phyloP scores from a whole-genome alignment of 2,329 filamentous ascomycete genomes.

The Hortaea sp. region DNA sequence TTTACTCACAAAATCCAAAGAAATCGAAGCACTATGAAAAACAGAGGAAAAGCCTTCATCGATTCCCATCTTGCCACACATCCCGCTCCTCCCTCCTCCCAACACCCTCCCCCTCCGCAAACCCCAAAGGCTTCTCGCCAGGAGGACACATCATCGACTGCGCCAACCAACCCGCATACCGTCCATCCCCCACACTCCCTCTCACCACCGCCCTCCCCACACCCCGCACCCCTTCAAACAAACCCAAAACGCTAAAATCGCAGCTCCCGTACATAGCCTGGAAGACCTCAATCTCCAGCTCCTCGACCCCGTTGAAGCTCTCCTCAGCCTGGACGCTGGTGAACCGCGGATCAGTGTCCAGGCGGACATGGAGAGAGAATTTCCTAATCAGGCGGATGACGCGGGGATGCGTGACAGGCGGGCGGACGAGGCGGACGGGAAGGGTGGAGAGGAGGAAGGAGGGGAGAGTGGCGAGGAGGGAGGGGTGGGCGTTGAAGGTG shows the following conservation, averaged over 20 bases:
- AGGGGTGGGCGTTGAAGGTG: slow-evolving; percentile 40
- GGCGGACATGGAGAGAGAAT: slow-evolving; percentile 37
- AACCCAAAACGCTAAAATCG: slow-evolving; percentile 31
- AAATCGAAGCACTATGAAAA: too few species aligned
- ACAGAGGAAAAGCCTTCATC: neutral
- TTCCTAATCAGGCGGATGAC: slow-evolving; percentile 29
- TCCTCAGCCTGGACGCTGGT: slow-evolving; percentile 26
- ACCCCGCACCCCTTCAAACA: slow-evolving; percentile 38
- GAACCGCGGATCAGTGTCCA: slow-evolving; percentile 42
- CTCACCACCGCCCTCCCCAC: slow-evolving; percentile 35
- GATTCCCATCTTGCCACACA: slow-evolving; percentile 10
- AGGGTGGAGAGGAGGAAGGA: slow-evolving; percentile 26
- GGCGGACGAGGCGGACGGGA: slow-evolving; percentile 10
- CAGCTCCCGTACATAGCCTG: slow-evolving; percentile 36
- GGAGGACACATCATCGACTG: slow-evolving; percentile 31
- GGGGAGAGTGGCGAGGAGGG: slow-evolving; percentile 36
- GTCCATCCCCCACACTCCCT: slow-evolving; percentile 31
- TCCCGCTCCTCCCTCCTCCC: slow-evolving; percentile 10
- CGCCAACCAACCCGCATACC: slow-evolving; percentile 36
- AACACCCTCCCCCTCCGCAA: slow-evolving; percentile 9
- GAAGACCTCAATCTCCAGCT: slow-evolving; percentile 41
- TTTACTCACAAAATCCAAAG: too few species aligned
- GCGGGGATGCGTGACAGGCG: slow-evolving; percentile 26
- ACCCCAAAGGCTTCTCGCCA: slow-evolving; percentile 19
- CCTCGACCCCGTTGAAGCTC: slow-evolving; percentile 38